Evolutionary conservation across 306 rosid genomes (phyloP), one percentile per base, ranked within the genome.

Genomic region (Prunus salicina): DNA sequence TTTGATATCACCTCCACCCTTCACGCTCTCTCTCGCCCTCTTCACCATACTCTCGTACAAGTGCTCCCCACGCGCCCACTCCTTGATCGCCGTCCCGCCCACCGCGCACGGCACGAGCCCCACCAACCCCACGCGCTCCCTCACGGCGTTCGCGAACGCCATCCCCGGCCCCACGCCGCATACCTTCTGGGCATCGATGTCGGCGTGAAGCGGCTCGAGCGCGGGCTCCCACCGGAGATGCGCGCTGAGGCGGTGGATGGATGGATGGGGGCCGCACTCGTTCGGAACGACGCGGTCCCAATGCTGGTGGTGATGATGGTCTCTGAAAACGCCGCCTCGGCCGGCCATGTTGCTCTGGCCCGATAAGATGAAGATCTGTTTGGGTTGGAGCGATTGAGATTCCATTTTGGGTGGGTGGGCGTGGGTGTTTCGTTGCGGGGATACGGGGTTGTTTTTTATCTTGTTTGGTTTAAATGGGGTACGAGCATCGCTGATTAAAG

Each of bases 341-440:
- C 97, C 98, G 15, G 96, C 58, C 96, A 91, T 91, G 87, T 94
- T 94, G 87, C 97, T 94, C 72, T 94, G 98, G 6, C 98, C 96
- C 8, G 97, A 89, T 46, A 94, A 85, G 51, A 94, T 87, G 84
- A 90, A 94, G 84, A 94, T 89, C 41, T 90, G 90, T 18, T 62
- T 78, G 80, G 69, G 69, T 22, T 6, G 13, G 57, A 20, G 28
- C 13, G 57, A 13, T 28, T 3, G 15, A 3, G 80, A 24, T 8
- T 71, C 76, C 76, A 71, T 34, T 41, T 38, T 14, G 38, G 41
- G 10, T 25, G 41, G 38, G 2, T 58, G 8, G 34, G 34, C 5
- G 32, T 3, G 15, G 61, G 61, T 58, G 32, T 58, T 58, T 11
- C 34, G 64, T 24, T 58, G 60, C 60, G 25, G 27, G 24, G 61